Evolutionary conservation across 371 early-diverging fungal species (phyloP), one percentile per base, ranked within the genome.

Genomic region (Conidiobolus incongruus): DNA sequence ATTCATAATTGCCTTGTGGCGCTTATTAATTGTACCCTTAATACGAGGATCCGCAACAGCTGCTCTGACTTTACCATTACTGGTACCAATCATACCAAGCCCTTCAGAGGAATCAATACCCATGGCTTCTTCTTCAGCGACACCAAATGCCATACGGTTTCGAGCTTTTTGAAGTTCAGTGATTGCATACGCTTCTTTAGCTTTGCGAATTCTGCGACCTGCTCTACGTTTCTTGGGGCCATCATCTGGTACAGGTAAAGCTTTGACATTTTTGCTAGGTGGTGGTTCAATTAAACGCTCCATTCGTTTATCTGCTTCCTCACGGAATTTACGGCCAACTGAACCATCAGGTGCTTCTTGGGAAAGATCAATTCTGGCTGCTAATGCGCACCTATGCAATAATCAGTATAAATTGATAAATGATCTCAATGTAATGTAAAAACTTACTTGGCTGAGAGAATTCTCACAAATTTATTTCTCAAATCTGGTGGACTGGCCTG

Each of bases 131-230:
- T 89, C 84, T 53, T 91, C 92, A 24, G 79, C 76, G 32, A 70
- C 80, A 35, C 90, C 90, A 68, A 96, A 96, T 44, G 70, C 71
- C 64, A 93, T 72, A 7, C 95, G 65, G 52, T 94, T 92, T 47
- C 77, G 74, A 11, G 81, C 80, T 49, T 87, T 83, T 37, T 79
- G 72, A 24, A 93, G 66, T 55, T 94, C 97, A 0, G 94, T 84
- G 50, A 74, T 59, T 5, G 81, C 81, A 55, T 75, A 70, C 4
- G 77, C 66, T 52, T 91, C 88, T 55, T 88, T 89, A 38, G 65
- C 64, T 59, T 70, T 70, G 37, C 92, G 70, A 10, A 77, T 82
- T 47, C 77, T 50, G 48, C 77, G 74, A 32, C 97, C 97, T 33
- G 81, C 94, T 46, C 97, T 66, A 33, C 81, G 61, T 51, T 83